Conservation (phyloP, 805 yeast genomes). For the Starmerella scarabaei region DNA sequence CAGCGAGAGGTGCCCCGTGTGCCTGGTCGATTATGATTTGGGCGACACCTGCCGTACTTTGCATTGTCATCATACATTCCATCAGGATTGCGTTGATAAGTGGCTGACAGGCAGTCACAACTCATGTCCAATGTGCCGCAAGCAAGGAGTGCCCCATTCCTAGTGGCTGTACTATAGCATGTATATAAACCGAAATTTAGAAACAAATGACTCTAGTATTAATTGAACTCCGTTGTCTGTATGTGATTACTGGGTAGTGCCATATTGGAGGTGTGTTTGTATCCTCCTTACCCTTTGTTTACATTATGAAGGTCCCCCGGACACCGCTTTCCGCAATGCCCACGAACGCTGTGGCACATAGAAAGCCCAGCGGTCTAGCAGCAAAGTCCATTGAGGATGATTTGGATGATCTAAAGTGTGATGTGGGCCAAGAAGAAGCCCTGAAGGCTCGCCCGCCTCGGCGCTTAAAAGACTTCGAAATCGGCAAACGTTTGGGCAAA, state of each 20-base stretch:
- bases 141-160: constrained; percentile 5
- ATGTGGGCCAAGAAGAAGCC: no score
- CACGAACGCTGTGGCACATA: no score
- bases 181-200: no score
- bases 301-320: not conserved
- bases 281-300: no score
- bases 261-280: no score
- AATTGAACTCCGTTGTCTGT: not conserved
- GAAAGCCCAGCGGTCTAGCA: no score
- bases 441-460: no score
- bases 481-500: constrained; percentile 78
- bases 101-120: constrained; percentile 44
- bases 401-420: no score
- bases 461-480: constrained; percentile 48
- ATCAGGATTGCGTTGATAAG: constrained; percentile 43
- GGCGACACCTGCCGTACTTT: constrained; percentile 38
- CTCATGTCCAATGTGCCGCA: constrained; percentile 46
- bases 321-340: not conserved
- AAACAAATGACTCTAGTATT: no score
- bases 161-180: not conserved
- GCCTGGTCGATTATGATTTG: constrained; percentile 37
- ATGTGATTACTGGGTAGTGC: not conserved
- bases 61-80: constrained; percentile 41
- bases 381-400: no score
- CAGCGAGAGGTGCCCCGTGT: constrained; percentile 30